These are phyloP conservation scores for Porcisia deanei DNA, from an alignment of 208 protist genomes.

Conservation along the genomic window DNA sequence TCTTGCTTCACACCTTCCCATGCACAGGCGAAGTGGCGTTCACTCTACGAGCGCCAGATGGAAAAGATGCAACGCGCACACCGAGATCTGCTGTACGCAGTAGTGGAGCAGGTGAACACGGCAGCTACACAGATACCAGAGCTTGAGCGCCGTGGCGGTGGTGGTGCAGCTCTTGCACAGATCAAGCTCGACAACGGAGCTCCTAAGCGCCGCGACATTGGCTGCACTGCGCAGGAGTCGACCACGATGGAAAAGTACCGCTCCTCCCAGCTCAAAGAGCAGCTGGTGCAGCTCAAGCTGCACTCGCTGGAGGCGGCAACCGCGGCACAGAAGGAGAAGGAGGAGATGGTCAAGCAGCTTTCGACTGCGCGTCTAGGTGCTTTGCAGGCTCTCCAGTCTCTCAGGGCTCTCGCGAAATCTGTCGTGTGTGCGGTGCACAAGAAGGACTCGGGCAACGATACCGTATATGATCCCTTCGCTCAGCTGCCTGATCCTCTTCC, in stretches of 20 bases:
- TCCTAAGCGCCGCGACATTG: conserved; percentile 31
- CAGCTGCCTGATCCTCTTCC: conserved; percentile 22
- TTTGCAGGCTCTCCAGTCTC: conserved; percentile 35
- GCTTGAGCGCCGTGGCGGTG: conserved; percentile 19
- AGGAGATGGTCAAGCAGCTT: conserved; percentile 1
- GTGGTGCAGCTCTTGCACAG: neutral
- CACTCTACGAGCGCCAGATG: conserved; percentile 49
- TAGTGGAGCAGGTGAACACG: conserved; percentile 47
- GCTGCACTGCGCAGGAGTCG: conserved; percentile 32
- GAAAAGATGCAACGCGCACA: conserved; percentile 50
- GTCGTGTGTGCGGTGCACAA: conserved; percentile 16
- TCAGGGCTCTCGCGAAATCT: conserved; percentile 34
- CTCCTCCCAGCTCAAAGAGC: conserved; percentile 50
- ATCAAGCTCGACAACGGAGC: conserved; percentile 3
- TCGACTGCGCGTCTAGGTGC: conserved; percentile 30
- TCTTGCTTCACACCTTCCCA: neutral
- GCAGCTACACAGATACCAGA: conserved; percentile 27
- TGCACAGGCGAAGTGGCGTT: conserved; percentile 17
- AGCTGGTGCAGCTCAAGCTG: conserved; percentile 36
- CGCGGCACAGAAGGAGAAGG: conserved; percentile 23
- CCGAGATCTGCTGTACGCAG: conserved; percentile 53
- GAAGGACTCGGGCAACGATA: conserved; percentile 3
- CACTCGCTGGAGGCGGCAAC: conserved; percentile 30
- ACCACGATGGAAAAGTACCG: conserved; percentile 52
- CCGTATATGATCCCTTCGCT: conserved; percentile 32